Conservation (phyloP, 306 rosid species). For the Prunus dulcis region DNA sequence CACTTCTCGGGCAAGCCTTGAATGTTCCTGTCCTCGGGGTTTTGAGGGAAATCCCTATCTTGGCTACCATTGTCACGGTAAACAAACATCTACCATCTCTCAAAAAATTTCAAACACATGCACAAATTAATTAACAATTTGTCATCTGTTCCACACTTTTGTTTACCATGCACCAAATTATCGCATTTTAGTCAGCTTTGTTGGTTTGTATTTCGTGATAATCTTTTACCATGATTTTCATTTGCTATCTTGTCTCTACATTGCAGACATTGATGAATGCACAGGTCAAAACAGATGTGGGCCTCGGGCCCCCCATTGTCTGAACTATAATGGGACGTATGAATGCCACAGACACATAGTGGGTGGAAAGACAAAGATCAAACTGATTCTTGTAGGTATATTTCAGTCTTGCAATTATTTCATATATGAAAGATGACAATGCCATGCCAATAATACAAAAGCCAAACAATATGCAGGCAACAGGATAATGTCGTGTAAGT, state of each 20-base stretch:
- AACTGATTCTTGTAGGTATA: neutral
- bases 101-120: too few relatives aligned
- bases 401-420: neutral
- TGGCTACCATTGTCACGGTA: neutral
- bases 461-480: neutral
- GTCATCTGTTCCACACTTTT: too few relatives aligned
- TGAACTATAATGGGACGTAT: neutral
- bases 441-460: neutral
- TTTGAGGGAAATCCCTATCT: slow-evolving; percentile 18
- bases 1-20: neutral
- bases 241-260: neutral
- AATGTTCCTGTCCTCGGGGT: neutral
- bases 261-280: slow-evolving; percentile 21
- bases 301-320: neutral
- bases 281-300: neutral
- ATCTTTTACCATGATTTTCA: neutral
- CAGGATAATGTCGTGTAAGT: neutral
- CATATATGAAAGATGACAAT: neutral
- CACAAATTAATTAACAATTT: too few relatives aligned
- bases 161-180: too few relatives aligned
- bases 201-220: too few relatives aligned
- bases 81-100: neutral
- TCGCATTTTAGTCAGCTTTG: too few relatives aligned
- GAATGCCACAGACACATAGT: neutral
- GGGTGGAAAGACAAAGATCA: neutral